A percentile compares a stretch with the other conserved stretches of the same genome.
These are phyloP conservation scores for Pisolithus albus DNA, from an alignment of 768 basidiomycete species.

Conservation along the genomic window DNA sequence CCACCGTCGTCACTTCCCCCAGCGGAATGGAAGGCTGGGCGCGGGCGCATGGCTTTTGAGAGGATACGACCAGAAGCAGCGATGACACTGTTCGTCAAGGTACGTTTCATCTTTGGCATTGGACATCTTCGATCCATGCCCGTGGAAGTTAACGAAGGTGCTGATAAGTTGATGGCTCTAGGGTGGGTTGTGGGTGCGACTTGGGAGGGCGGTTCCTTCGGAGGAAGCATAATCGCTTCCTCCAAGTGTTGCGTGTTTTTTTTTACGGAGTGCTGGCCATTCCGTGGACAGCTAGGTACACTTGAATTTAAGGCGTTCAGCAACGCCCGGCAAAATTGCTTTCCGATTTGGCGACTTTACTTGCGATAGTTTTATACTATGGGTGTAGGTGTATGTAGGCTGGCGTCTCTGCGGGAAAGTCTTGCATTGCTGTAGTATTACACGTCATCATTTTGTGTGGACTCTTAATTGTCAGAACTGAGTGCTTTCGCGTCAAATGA, in stretches of 20 bases:
- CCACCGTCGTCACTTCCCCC: constrained; percentile 59
- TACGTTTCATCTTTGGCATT: constrained; percentile 19
- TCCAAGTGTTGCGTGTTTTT: not conserved
- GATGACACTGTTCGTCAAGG: constrained; percentile 63
- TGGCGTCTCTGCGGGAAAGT: too few relatives aligned
- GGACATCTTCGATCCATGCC: not conserved
- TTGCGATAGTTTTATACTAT: too few relatives aligned
- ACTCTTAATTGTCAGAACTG: not conserved
- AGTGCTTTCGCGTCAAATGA: too few relatives aligned
- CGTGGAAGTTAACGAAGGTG: not conserved
- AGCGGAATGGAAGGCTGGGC: constrained; percentile 40
- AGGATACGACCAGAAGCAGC: constrained; percentile 56
- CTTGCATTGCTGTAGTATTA: too few relatives aligned
- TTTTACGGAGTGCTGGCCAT: not conserved
- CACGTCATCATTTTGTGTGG: too few relatives aligned
- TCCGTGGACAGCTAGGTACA: too few relatives aligned
- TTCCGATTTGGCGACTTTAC: too few relatives aligned
- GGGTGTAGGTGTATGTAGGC: too few relatives aligned
- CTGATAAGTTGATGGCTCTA: constrained; percentile 15
- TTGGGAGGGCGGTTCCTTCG: constrained; percentile 23
- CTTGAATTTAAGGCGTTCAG: too few relatives aligned
- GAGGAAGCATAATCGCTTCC: constrained; percentile 4
- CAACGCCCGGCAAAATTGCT: too few relatives aligned
- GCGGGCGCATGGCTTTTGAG: constrained; percentile 48
- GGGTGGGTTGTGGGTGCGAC: constrained; percentile 57